Conservation (phyloP, 2,329 filamentous ascomycete species). For the Phyllosticta capitalensis region DNA sequence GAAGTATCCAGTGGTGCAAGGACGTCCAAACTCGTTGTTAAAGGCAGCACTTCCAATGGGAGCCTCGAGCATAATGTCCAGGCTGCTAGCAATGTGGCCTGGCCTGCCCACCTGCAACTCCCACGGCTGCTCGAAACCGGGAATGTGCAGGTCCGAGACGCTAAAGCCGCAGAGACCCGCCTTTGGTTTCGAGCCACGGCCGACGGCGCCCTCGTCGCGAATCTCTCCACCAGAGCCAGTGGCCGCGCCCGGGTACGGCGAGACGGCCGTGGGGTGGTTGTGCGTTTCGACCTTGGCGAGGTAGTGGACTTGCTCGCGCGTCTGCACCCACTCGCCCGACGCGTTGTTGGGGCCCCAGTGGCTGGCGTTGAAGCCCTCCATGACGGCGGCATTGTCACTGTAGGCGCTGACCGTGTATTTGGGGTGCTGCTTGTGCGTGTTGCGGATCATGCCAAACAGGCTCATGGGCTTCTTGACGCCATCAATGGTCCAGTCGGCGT, state of each 20-base stretch:
- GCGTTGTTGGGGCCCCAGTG: constrained; percentile 84
- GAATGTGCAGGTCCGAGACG: constrained; percentile 89
- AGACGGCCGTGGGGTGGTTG: constrained; percentile 94
- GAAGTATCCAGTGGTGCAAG: constrained; percentile 83
- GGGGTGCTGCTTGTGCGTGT: constrained; percentile 73
- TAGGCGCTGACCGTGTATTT: constrained; percentile 88
- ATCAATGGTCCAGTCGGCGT: constrained; percentile 92
- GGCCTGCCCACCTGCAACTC: constrained; percentile 85
- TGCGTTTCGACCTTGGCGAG: constrained; percentile 95
- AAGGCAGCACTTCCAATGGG: constrained; percentile 91
- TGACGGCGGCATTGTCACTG: constrained; percentile 94
- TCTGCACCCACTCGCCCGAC: constrained; percentile 80
- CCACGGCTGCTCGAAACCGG: constrained; percentile 75
- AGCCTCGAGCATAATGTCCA: constrained; percentile 96
- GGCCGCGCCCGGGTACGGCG: constrained; percentile 83
- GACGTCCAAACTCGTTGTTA: constrained; percentile 96
- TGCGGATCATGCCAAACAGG: constrained; percentile 92
- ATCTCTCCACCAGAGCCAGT: constrained; percentile 95
- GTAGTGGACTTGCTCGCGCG: constrained; percentile 77
- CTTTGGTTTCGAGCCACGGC: constrained; percentile 85
- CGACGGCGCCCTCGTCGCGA: constrained; percentile 88
- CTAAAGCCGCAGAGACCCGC: constrained; percentile 87
- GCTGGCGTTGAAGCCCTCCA: constrained; percentile 60
- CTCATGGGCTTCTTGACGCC: constrained; percentile 68
- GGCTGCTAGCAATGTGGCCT: constrained; percentile 80